A percentile compares a stretch with the other conserved stretches of the same genome.
Evolutionary conservation across 1,284 basidiomycete species (phyloP).

Genomic region (Xerocomus amazonicus): DNA sequence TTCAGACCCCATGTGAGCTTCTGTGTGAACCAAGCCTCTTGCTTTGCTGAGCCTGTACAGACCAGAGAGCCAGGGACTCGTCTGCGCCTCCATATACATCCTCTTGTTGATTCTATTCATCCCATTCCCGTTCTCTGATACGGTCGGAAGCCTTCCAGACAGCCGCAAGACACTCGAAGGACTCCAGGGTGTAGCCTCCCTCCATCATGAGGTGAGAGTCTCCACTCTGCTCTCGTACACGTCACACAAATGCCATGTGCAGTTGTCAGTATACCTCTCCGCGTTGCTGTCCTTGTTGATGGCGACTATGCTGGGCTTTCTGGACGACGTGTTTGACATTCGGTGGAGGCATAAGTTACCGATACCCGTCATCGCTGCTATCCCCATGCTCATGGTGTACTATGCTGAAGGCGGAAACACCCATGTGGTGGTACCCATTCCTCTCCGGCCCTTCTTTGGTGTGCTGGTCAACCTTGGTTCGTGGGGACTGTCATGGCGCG

Average conservation of each 20-base stretch:
- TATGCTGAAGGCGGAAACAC: conserved; percentile 93
- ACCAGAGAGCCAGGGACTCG: conserved; percentile 91
- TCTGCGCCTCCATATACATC: conserved; percentile 88
- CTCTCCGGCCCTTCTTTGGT: conserved; percentile 67
- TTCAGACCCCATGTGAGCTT: conserved; percentile 65
- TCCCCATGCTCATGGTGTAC: conserved; percentile 95
- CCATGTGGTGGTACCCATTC: conserved; percentile 90
- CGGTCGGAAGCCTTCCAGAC: conserved; percentile 50
- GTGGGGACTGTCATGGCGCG: neutral
- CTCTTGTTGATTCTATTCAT: conserved; percentile 83
- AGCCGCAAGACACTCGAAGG: conserved; percentile 44
- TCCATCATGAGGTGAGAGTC: conserved; percentile 76
- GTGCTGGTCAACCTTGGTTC: conserved; percentile 85
- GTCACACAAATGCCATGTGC: neutral
- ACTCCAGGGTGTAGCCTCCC: conserved; percentile 72
- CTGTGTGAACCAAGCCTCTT: neutral
- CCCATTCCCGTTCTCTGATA: conserved; percentile 82
- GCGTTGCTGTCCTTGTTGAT: conserved; percentile 88
- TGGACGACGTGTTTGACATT: conserved; percentile 98
- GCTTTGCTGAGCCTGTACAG: conserved; percentile 40
- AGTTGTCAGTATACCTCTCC: conserved; percentile 92
- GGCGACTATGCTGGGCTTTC: conserved; percentile 91
- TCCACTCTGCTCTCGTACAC: neutral
- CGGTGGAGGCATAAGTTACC: conserved; percentile 98
- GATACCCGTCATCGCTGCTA: conserved; percentile 92